Conservation (phyloP, 2,329 filamentous ascomycete species). For the Lachnellula suecica region DNA sequence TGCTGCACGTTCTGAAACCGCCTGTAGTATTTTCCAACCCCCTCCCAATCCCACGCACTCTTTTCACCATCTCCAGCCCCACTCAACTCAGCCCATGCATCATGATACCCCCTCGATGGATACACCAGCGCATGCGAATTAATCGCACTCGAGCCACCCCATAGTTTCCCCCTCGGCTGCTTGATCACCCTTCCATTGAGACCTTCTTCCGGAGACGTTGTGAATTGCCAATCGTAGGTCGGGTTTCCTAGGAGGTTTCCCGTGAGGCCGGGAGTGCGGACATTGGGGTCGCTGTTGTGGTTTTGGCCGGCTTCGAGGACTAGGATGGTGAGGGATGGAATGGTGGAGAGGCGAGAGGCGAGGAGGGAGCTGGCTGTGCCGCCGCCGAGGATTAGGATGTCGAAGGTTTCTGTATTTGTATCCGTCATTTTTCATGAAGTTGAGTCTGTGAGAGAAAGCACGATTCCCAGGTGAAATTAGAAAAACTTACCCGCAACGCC, state of each 20-base stretch:
- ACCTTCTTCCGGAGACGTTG: neutral
- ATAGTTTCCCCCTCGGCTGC: slow-evolving; percentile 5
- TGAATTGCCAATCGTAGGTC: slow-evolving; percentile 4
- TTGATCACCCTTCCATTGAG: slow-evolving; percentile 1
- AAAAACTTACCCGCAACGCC: too few relatives aligned
- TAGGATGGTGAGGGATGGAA: slow-evolving; percentile 34
- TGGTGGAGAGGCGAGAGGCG: slow-evolving; percentile 39
- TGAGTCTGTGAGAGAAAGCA: too few relatives aligned
- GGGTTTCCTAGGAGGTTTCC: neutral
- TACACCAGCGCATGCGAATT: slow-evolving; percentile 24
- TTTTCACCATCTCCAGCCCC: neutral
- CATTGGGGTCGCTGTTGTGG: slow-evolving; percentile 1
- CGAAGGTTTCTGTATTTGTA: slow-evolving; percentile 17
- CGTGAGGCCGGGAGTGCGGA: neutral
- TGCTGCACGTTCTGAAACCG: neutral
- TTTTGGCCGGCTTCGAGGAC: slow-evolving; percentile 40
- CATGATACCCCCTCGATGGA: neutral
- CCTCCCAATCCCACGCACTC: slow-evolving; percentile 7
- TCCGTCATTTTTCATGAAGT: too few relatives aligned
- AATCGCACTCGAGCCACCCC: slow-evolving; percentile 39
- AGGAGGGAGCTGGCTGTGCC: slow-evolving; percentile 42
- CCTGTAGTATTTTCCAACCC: slow-evolving; percentile 1
- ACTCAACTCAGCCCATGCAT: neutral
- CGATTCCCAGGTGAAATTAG: too few relatives aligned
- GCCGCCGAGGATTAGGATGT: slow-evolving; percentile 43